Evolutionary conservation across 257 asterid species (phyloP).

Genomic region (Datura wrightii): DNA sequence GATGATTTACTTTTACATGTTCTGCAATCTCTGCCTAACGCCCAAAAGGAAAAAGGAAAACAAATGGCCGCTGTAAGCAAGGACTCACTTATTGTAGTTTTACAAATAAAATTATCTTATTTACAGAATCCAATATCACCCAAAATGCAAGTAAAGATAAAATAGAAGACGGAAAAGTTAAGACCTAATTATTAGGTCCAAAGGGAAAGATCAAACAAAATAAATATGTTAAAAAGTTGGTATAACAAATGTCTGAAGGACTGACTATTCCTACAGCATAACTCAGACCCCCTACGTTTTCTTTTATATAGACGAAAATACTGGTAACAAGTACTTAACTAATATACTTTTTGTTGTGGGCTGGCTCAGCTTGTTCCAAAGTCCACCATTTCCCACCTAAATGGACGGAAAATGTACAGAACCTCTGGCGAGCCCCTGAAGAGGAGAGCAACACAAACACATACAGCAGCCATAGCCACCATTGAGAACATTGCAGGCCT

Average conservation of each 20-base stretch:
- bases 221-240: conserved; percentile 35
- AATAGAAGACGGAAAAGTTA: not conserved
- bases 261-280: conserved; percentile 36
- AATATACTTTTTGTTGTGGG: conserved; percentile 29
- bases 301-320: conserved; percentile 39
- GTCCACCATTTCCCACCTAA: conserved; percentile 85
- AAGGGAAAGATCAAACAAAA: conserved; percentile 31
- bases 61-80: not conserved
- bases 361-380: conserved; percentile 63
- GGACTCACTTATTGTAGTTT: conserved; percentile 6
- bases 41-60: not conserved
- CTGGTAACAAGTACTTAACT: conserved; percentile 24
- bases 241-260: conserved; percentile 34
- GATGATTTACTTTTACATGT: not conserved
- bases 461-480: conserved; percentile 82
- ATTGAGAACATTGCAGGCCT: conserved; percentile 78
- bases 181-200: not conserved
- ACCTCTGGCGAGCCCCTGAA: conserved; percentile 74
- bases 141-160: not conserved
- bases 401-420: conserved; percentile 66
- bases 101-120: conserved; percentile 12
- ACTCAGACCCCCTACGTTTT: conserved; percentile 43
- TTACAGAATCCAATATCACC: conserved; percentile 28
- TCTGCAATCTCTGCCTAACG: not conserved
- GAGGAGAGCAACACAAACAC: conserved; percentile 84